These are phyloP conservation scores for Beauveria bassiana DNA, from an alignment of 2,329 filamentous ascomycete genomes.

Conservation along the genomic window DNA sequence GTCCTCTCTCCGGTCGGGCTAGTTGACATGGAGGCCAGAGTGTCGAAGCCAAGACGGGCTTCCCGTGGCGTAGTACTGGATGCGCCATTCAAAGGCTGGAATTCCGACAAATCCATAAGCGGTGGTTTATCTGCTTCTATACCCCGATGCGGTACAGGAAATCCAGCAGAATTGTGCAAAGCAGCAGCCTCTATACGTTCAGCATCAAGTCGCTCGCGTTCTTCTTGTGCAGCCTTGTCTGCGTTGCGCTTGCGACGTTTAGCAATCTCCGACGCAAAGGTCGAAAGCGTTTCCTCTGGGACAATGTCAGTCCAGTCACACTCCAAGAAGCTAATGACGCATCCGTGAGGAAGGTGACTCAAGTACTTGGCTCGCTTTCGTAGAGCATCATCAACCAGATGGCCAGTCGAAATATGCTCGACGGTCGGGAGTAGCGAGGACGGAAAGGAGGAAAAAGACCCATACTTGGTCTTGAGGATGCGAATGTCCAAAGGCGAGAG, in stretches of 20 bases:
- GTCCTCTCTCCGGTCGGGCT: constrained; percentile 71
- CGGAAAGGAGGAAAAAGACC: constrained; percentile 73
- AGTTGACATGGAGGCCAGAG: constrained; percentile 69
- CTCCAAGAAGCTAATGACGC: constrained; percentile 82
- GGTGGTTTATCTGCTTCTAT: constrained; percentile 31
- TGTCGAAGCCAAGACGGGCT: constrained; percentile 53
- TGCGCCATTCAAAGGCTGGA: constrained; percentile 51
- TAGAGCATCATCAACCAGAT: constrained; percentile 77
- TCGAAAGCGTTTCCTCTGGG: constrained; percentile 61
- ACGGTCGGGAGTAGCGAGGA: constrained; percentile 79
- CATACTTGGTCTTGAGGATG: constrained; percentile 84
- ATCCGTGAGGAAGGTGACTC: constrained; percentile 79
- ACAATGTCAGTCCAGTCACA: constrained; percentile 95
- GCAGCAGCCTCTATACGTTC: constrained; percentile 71
- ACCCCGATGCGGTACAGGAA: constrained; percentile 30
- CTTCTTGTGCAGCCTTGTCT: constrained; percentile 79
- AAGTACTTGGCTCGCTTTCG: constrained; percentile 82
- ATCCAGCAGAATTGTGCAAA: constrained; percentile 44
- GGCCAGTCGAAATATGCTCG: constrained; percentile 81
- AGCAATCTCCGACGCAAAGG: constrained; percentile 70
- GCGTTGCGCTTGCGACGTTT: constrained; percentile 66
- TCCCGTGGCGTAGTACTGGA: constrained; percentile 47
- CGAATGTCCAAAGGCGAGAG: constrained; percentile 86
- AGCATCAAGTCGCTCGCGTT: constrained; percentile 74
- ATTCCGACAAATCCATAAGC: constrained; percentile 50